These are phyloP conservation scores for Orbilia quercus DNA, from an alignment of 2,329 filamentous ascomycete species.

Conservation along the genomic window DNA sequence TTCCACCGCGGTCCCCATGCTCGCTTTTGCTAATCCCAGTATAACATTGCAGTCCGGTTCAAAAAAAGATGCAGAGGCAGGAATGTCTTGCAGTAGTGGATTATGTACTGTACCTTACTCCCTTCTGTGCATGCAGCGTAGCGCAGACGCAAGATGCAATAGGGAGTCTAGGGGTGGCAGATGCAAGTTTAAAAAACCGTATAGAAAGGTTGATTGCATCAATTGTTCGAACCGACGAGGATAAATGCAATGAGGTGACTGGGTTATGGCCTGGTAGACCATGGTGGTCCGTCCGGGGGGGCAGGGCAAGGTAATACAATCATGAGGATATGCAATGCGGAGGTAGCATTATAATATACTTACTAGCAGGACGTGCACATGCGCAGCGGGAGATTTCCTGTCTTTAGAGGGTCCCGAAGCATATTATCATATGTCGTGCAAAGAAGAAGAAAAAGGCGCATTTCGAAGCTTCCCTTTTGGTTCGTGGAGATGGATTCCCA, in stretches of 20 bases:
- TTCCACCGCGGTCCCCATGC: slow-evolving; percentile 32
- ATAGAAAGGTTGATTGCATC: slow-evolving; percentile 25
- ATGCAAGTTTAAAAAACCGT: no score
- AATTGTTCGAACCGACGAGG: slow-evolving; percentile 48
- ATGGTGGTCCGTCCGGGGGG: no score
- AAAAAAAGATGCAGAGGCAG: no score
- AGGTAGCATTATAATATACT: no score
- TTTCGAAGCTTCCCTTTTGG: slow-evolving; percentile 40
- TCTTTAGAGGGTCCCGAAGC: no score
- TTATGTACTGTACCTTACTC: slow-evolving; percentile 54
- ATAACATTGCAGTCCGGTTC: slow-evolving; percentile 28
- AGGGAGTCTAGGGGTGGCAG: no score
- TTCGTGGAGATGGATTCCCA: slow-evolving; percentile 24
- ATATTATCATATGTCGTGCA: no score
- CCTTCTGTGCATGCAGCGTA: slow-evolving; percentile 49
- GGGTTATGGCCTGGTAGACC: no score
- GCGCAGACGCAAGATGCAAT: no score
- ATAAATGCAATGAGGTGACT: no score
- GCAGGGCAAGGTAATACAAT: slow-evolving; percentile 54
- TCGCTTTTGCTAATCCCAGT: slow-evolving; percentile 20
- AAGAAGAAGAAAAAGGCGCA: slow-evolving; percentile 47
- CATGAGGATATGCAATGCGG: slow-evolving; percentile 49
- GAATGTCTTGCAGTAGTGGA: slow-evolving; percentile 52
- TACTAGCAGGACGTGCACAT: no score
- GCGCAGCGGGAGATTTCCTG: no score